Conservation (phyloP, 1,284 basidiomycete species). For the Puccinia horiana region DNA sequence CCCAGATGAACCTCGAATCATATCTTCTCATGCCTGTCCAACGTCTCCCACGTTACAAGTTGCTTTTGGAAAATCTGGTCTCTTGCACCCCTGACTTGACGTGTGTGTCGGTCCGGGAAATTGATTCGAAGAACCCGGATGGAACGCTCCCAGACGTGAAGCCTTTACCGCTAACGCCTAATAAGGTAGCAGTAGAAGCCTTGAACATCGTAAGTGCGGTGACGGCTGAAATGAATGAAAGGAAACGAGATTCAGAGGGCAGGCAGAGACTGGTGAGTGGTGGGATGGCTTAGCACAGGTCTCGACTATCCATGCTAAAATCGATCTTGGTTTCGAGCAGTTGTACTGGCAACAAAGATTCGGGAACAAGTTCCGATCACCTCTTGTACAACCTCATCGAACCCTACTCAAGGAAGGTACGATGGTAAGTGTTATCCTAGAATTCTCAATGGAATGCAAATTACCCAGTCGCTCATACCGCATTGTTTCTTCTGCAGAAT, state of each 20-base stretch:
- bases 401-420: conserved; percentile 62
- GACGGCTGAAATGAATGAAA: conserved; percentile 93
- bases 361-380: conserved; percentile 84
- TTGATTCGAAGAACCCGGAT: background rate
- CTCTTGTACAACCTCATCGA: conserved; percentile 95
- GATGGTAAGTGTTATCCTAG: conserved; percentile 8
- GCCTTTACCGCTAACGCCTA: conserved; percentile 39
- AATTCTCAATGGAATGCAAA: background rate
- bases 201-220: conserved; percentile 79
- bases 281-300: background rate
- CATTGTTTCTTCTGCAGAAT: conserved; percentile 1
- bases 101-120: background rate
- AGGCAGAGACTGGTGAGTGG: conserved; percentile 72
- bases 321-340: background rate
- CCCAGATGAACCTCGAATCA: conserved; percentile 92
- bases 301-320: background rate
- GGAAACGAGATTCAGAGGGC: conserved; percentile 88
- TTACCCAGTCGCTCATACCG: background rate
- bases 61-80: conserved; percentile 63
- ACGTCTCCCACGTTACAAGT: conserved; percentile 88
- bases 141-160: background rate
- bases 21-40: conserved; percentile 94
- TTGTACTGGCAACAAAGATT: conserved; percentile 79
- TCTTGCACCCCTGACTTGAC: conserved; percentile 51
- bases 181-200: conserved; percentile 73